phyloP scores from a whole-genome alignment of 495 filamentous ascomycete species.

The Neurospora intermedia region DNA sequence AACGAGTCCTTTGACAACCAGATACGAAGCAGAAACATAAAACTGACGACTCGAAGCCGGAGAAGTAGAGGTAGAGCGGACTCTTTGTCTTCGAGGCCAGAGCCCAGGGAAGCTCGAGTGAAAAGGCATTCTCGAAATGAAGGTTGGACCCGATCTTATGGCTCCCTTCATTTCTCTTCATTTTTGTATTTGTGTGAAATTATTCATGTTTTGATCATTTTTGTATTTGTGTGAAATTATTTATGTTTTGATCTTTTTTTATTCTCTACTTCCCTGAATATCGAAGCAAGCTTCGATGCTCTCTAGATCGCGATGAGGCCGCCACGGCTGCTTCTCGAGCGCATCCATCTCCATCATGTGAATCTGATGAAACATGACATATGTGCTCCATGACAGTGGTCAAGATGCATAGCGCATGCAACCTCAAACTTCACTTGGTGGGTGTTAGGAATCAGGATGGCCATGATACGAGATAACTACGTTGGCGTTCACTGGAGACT shows the following conservation, averaged over 20 bases:
- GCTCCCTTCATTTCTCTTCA: not conserved
- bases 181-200: too few relatives aligned
- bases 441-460: not conserved
- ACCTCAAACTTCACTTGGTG: not conserved
- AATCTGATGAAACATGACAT: not conserved
- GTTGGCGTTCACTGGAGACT: not conserved
- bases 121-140: not conserved
- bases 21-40: not conserved
- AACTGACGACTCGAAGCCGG: not conserved
- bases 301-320: not conserved
- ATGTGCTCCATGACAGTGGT: not conserved
- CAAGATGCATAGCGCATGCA: not conserved
- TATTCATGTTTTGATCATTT: too few relatives aligned
- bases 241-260: too few relatives aligned
- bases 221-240: too few relatives aligned
- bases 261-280: not conserved
- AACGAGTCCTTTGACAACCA: not conserved
- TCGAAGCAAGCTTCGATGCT: not conserved
- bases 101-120: not conserved
- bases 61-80: not conserved
- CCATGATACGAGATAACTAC: not conserved
- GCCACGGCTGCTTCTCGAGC: not conserved
- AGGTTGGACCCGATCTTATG: not conserved
- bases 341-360: not conserved
- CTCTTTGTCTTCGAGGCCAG: not conserved